Base-by-base conservation (phyloP, 2,329 filamentous ascomycete species). In the Diatrype stigma region DNA sequence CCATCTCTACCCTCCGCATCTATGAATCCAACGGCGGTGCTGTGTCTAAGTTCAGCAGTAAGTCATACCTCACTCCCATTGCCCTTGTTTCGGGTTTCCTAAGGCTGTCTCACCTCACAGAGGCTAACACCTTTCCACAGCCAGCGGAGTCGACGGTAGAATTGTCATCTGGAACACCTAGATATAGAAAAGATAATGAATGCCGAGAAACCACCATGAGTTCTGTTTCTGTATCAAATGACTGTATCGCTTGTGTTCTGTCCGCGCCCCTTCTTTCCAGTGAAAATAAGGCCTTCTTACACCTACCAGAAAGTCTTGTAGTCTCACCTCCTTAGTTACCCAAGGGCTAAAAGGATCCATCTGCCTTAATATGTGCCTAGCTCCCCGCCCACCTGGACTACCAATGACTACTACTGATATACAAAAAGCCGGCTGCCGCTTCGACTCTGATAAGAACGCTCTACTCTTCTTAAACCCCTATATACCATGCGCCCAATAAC, bases 1-100 rank as follows among this genome's bases (percentile, higher is more conserved):
- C 92, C 23, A 89, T 99, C 66, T 90, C 83, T 65, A 96, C 85
- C 2, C 76, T 99, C 47, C 83, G 94, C 42, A 78, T 83, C 19
- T 96, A 87, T 67, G 83, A 91, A 63, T 80, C 80, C 50, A 76
- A 77, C 40, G 84, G 81, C 30, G 82, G 79, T 45, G 73, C 72
- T 42, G 84, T 96, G 10, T 81, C 73, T 53, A 90, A 92, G 72
- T 93, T 97, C 62, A 96, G 87, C 73, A 94, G 89, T 90, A 82
- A 84, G 87, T 44, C 16, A 7, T 23, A 5, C 19, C 19, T 34
- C 14, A 34, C 14, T 17, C 34, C 34, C 34, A 14, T 17, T 37
- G 6, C 34, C 40, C 40, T 26, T 17, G 21, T n/a, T 23, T n/a
- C n/a, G 6, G 4, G 12, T 26, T n/a, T 26, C 40, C 21, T 42